A percentile compares a stretch with the other conserved stretches of the same genome.
phyloP scores from a whole-genome alignment of 164 flowering plant genomes.

The Vitis vinifera region DNA sequence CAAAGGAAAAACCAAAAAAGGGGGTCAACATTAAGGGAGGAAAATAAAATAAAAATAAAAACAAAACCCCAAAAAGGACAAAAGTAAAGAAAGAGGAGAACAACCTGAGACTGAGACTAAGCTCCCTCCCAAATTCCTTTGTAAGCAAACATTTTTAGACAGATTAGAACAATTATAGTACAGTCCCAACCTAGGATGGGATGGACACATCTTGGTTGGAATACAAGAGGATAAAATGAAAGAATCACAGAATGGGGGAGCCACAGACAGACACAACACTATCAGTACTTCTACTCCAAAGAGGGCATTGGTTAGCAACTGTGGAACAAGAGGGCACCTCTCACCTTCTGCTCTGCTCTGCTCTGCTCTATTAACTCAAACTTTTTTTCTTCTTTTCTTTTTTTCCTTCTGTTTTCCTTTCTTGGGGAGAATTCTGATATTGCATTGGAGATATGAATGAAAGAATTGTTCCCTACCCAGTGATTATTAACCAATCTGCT shows the following conservation, averaged over 20 bases:
- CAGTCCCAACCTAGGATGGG: conserved; percentile 34
- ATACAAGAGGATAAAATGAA: conserved; percentile 34
- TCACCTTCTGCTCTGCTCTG: not conserved
- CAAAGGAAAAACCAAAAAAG: not conserved
- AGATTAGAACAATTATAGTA: conserved; percentile 31
- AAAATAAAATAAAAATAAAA: not conserved
- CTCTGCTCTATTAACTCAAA: not conserved
- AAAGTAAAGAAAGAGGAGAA: too few species aligned
- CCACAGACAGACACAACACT: conserved; percentile 7
- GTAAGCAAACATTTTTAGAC: conserved; percentile 13
- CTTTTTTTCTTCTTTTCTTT: not conserved
- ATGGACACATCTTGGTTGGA: conserved; percentile 5
- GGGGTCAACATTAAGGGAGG: conserved; percentile 4
- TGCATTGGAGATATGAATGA: conserved; percentile 4
- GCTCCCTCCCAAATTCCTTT: conserved; percentile 16
- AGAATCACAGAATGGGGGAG: conserved; percentile 33
- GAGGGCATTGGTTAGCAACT: conserved; percentile 16
- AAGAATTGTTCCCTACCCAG: conserved; percentile 10
- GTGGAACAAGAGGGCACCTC: conserved; percentile 4
- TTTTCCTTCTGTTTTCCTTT: conserved; percentile 9
- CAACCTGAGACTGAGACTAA: not conserved
- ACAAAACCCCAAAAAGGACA: not conserved
- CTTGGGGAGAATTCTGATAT: not conserved
- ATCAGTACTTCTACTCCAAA: conserved; percentile 6
- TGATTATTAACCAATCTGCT: conserved; percentile 5